Percentiles rank a stretch among this genome's conserved stretches.
Evolutionary conservation across 73 alveolate species (phyloP).

Genomic region (Vitrella brassicaformis): DNA sequence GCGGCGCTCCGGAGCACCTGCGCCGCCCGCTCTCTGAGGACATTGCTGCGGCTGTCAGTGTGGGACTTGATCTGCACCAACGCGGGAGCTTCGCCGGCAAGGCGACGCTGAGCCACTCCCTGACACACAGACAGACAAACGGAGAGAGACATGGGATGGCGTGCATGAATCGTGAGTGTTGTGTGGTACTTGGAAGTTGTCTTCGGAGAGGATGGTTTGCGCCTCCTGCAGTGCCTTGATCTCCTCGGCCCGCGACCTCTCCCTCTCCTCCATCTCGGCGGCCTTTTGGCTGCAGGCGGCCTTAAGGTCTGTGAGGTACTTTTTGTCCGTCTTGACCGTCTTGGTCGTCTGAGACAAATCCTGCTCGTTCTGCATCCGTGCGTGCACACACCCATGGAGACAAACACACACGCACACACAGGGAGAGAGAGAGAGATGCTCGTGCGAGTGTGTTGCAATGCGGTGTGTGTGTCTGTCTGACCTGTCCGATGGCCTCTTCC

Average conservation of each 20-base stretch:
- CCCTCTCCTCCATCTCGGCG: neutral
- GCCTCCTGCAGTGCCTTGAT: neutral
- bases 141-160: no score
- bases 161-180: neutral
- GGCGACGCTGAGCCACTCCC: neutral
- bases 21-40: neutral
- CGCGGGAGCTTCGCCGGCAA: no score
- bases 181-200: neutral
- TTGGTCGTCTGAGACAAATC: no score
- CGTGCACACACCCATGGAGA: no score
- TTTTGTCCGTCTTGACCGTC: conserved; percentile 12
- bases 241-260: conserved; percentile 19
- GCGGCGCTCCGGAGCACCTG: neutral
- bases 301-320: conserved; percentile 6
- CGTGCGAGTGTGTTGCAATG: no score
- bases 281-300: neutral
- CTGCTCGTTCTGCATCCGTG: no score
- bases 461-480: conserved; percentile 10
- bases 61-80: no score
- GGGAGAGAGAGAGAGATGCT: no score
- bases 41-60: no score
- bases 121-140: no score
- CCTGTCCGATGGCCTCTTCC: conserved; percentile 7
- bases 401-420: no score
- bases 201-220: neutral